phyloP scores from a whole-genome alignment of 192 early-diverging fungal genomes.

The Paraglomus brasilianum region DNA sequence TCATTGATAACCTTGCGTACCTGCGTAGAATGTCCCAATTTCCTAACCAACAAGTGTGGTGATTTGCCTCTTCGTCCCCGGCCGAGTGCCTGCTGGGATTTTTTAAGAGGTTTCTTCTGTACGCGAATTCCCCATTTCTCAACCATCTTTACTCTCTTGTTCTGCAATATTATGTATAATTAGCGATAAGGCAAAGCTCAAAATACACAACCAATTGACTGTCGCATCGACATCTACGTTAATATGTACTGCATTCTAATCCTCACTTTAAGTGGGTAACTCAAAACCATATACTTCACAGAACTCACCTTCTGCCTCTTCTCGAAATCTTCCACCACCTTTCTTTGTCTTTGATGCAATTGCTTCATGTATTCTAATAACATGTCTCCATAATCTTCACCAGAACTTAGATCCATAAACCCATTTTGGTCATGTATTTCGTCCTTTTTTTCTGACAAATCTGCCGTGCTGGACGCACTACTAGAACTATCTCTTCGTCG shows the following conservation, averaged over 20 bases:
- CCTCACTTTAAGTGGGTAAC: neutral
- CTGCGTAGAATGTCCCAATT: neutral
- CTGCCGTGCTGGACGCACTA: too few species aligned
- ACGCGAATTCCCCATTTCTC: conserved; percentile 28
- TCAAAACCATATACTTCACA: neutral
- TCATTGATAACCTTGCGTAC: neutral
- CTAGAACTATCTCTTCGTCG: too few species aligned
- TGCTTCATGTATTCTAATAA: conserved; percentile 47
- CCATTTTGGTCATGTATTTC: neutral
- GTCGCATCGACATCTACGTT: neutral
- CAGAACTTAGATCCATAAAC: neutral
- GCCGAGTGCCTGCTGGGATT: neutral
- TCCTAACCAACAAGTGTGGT: neutral
- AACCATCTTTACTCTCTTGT: conserved; percentile 31
- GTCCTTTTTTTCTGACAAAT: too few species aligned
- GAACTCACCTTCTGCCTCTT: conserved; percentile 33
- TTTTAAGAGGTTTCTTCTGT: conserved; percentile 32
- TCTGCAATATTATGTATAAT: conserved; percentile 23
- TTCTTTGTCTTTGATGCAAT: conserved; percentile 37
- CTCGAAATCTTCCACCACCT: conserved; percentile 42
- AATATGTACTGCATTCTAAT: neutral
- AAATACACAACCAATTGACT: neutral
- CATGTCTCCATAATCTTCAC: conserved; percentile 32
- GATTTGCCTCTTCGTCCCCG: neutral
- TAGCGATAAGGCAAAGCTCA: conserved; percentile 2